Conservation (phyloP, 805 yeast genomes). For the Saccharomycopsis guyanensis region DNA sequence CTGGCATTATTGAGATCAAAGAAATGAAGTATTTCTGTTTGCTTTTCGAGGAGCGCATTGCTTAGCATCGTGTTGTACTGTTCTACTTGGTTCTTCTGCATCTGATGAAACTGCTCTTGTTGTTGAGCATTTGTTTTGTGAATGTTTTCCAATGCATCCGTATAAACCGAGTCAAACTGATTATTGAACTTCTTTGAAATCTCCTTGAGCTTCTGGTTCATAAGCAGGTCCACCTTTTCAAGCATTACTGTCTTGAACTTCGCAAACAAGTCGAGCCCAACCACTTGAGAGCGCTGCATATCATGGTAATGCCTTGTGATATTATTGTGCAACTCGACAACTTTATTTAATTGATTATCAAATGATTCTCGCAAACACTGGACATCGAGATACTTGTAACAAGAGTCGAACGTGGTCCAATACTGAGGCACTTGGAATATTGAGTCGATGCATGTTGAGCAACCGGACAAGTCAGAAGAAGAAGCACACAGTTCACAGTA, state of each 20-base stretch:
- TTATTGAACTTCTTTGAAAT: no score
- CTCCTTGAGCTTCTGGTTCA: no score
- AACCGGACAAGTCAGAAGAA: neutral
- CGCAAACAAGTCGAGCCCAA: neutral
- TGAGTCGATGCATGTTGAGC: conserved; percentile 1
- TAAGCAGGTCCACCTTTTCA: neutral
- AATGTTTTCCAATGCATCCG: neutral
- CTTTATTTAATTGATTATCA: conserved; percentile 7
- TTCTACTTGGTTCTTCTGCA: no score
- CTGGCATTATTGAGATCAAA: neutral
- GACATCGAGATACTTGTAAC: conserved; percentile 14
- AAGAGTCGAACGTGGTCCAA: conserved; percentile 20
- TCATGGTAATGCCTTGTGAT: conserved; percentile 3
- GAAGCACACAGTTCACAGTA: neutral
- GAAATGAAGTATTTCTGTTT: neutral
- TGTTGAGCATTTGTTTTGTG: neutral
- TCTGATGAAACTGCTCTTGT: no score
- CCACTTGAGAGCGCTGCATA: neutral
- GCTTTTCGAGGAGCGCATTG: neutral
- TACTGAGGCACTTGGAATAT: conserved; percentile 17
- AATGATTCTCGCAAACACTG: conserved; percentile 16
- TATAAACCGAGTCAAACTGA: neutral
- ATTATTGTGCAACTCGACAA: conserved; percentile 13
- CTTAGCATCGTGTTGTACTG: neutral
- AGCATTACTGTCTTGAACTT: neutral